Base-by-base conservation (phyloP, 257 asterid species). In the Cinchona pubescens region DNA sequence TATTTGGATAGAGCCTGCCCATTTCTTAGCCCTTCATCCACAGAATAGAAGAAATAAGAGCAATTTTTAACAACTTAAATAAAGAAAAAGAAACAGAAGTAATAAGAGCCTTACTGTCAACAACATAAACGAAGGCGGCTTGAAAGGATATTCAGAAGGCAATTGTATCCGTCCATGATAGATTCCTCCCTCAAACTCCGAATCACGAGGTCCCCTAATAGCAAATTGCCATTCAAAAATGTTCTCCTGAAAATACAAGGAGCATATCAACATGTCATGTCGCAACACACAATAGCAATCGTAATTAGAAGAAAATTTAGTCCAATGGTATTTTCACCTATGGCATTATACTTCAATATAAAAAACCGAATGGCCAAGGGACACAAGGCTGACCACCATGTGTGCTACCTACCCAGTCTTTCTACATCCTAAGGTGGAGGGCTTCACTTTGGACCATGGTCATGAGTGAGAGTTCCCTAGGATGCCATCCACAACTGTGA, bases 211-310 rank as follows among this genome's bases (percentile, higher is more conserved):
- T n/a, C 97, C 96, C 83, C 89, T 88, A 68, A 91, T 87, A 30
- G 97, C 98, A 77, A 93, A 90, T 60, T 90, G 98, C 97, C 97
- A 93, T 79, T 93, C 96, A 75, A 91, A 90, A 78, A 93, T 88
- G 80, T 93, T 82, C 79, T 91, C 97, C 98, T 93, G 85, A 67
- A 69, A 66, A 79, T 15, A 53, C 35, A 51, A 62, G 48, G 5
- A 49, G 7, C 16, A 25, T 62, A 51, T 55, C 75, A 48, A 15
- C 2, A 38, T 42, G 10, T 60, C 30, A 9, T 25, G 7, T 6
- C 23, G 3, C 21, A 59, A 49, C 1, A 14, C 5, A 25, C 1
- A n/a, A 19, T 32, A 13, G 40, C 2, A 19, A 38, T 23, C 14
- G 19, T 23, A 67, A 30, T 70, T 29, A 55, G 7, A 9, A 27